Evolutionary conservation across 441 rosid genomes (phyloP).

Genomic region (Corymbia citriodora): DNA sequence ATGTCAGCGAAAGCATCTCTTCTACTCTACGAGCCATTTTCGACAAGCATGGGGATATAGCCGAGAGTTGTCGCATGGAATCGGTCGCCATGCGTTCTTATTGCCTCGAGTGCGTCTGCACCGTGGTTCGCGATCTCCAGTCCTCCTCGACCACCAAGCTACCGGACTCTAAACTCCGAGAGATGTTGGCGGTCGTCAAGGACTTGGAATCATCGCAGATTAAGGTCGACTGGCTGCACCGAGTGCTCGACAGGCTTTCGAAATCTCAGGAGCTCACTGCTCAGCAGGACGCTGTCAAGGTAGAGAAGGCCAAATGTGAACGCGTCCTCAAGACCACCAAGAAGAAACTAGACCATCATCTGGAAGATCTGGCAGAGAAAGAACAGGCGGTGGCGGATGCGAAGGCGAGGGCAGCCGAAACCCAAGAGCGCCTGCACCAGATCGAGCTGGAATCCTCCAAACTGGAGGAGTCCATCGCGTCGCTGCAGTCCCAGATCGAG

Average conservation of each 20-base stretch:
- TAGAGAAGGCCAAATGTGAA: slow-evolving; percentile 31
- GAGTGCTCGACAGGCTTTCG: slow-evolving; percentile 34
- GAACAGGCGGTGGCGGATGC: slow-evolving; percentile 24
- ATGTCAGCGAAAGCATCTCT: slow-evolving; percentile 35
- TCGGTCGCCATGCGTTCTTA: slow-evolving; percentile 54
- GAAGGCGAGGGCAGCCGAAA: slow-evolving; percentile 15
- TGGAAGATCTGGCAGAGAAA: slow-evolving; percentile 27
- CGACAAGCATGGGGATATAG: slow-evolving; percentile 62
- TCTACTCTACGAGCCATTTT: slow-evolving; percentile 39
- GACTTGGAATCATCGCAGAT: slow-evolving; percentile 63
- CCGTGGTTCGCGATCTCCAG: slow-evolving; percentile 58
- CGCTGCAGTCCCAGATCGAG: not conserved
- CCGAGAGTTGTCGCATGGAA: slow-evolving; percentile 45
- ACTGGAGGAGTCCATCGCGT: slow-evolving; percentile 19
- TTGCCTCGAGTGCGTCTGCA: slow-evolving; percentile 67
- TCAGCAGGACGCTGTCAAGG: slow-evolving; percentile 20
- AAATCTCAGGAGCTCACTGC: slow-evolving; percentile 35
- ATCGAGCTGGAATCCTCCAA: slow-evolving; percentile 22
- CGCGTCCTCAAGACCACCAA: slow-evolving; percentile 23
- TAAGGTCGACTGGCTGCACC: slow-evolving; percentile 50
- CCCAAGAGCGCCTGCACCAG: slow-evolving; percentile 18
- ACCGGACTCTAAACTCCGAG: slow-evolving; percentile 44
- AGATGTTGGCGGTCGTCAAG: slow-evolving; percentile 53
- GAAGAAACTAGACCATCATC: slow-evolving; percentile 33
- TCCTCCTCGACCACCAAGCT: slow-evolving; percentile 30